Conservation (phyloP, 805 yeast genomes). For the Saccharomycopsis amapae region DNA sequence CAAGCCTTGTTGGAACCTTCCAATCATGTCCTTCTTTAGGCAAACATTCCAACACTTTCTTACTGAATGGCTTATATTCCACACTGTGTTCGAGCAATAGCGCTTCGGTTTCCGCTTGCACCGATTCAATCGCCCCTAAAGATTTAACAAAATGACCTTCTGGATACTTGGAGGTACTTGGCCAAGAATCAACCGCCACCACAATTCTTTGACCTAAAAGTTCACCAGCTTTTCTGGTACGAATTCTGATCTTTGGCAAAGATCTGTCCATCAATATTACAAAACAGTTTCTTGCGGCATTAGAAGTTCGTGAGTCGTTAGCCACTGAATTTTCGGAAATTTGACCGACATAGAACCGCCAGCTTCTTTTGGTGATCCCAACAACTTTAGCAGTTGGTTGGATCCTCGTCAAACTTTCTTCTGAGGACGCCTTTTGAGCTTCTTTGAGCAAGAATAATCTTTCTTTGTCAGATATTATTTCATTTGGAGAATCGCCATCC, state of each 20-base stretch:
- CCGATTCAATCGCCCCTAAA: conserved; percentile 84
- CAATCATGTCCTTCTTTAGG: conserved; percentile 92
- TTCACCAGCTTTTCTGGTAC: conserved; percentile 79
- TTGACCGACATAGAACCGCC: conserved; percentile 97
- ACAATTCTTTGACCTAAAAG: conserved; percentile 87
- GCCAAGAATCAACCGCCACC: conserved; percentile 91
- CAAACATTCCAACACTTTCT: conserved; percentile 82
- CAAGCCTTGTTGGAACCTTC: conserved; percentile 69
- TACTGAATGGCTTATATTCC: conserved; percentile 92
- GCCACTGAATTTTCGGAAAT: conserved; percentile 71
- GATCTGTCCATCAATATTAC: conserved; percentile 85
- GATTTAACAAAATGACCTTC: conserved; percentile 91
- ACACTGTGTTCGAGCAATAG: conserved; percentile 90
- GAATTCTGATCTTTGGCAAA: conserved; percentile 78
- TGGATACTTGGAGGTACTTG: conserved; percentile 73
- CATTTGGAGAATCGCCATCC: conserved; percentile 35
- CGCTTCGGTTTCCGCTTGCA: conserved; percentile 95
- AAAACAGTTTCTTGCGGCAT: conserved; percentile 70
- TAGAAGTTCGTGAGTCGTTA: conserved; percentile 37
- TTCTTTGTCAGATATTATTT: conserved; percentile 57
- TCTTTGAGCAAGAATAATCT: conserved; percentile 68
- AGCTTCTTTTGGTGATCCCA: conserved; percentile 79
- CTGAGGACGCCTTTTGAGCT: conserved; percentile 55
- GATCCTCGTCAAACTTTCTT: conserved; percentile 38
- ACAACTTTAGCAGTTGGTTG: conserved; percentile 95